phyloP scores from a whole-genome alignment of 1,284 basidiomycete species.

The Sanghuangporus sanghuang region DNA sequence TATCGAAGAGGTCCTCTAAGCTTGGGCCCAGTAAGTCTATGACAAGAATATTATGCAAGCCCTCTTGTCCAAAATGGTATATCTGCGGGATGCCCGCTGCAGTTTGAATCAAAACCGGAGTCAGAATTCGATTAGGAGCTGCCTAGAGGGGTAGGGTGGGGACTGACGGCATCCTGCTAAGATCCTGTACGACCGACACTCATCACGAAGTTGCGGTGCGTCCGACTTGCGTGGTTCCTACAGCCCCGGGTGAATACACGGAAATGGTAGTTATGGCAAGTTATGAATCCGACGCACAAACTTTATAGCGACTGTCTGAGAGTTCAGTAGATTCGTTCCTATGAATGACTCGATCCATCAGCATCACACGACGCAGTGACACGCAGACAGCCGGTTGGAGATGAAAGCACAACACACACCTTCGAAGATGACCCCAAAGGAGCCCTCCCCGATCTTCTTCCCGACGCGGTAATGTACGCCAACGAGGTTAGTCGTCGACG shows the following conservation, averaged over 20 bases:
- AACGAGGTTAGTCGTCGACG: conserved; percentile 57
- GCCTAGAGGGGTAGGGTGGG: background rate
- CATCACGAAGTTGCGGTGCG: conserved; percentile 92
- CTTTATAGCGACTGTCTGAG: conserved; percentile 96
- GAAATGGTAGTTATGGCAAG: background rate
- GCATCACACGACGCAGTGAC: background rate
- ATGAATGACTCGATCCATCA: conserved; percentile 12
- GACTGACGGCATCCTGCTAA: conserved; percentile 85
- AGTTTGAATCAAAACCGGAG: background rate
- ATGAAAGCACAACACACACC: conserved; percentile 41
- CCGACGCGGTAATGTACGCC: conserved; percentile 84
- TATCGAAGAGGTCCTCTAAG: conserved; percentile 92
- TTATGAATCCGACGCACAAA: conserved; percentile 61
- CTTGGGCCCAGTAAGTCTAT: conserved; percentile 93
- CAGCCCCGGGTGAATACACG: background rate
- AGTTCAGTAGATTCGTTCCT: conserved; percentile 94
- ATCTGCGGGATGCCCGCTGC: conserved; percentile 90
- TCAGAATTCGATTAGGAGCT: background rate
- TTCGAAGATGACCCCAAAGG: conserved; percentile 97
- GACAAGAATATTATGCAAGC: conserved; percentile 95
- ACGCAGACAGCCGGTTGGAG: background rate
- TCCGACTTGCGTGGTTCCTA: conserved; percentile 96
- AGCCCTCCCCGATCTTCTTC: conserved; percentile 82
- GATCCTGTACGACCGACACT: conserved; percentile 97
- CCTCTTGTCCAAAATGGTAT: conserved; percentile 97